Evolutionary conservation across 2,329 filamentous ascomycete genomes (phyloP).

Genomic region (Neonectria punicea): DNA sequence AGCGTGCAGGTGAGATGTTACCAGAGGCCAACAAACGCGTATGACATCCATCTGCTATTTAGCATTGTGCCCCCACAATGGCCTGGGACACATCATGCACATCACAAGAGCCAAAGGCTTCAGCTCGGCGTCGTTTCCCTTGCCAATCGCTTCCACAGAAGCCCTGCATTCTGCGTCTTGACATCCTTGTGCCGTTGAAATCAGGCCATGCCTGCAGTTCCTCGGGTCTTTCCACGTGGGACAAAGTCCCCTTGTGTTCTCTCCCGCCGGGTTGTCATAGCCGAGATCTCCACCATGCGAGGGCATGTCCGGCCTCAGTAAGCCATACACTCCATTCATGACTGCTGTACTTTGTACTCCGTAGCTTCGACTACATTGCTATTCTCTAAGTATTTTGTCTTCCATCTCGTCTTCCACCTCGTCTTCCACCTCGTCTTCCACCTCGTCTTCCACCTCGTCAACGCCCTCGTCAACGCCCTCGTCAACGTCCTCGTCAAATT

Average conservation of each 20-base stretch:
- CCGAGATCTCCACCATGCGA: not conserved
- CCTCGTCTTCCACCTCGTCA: not conserved
- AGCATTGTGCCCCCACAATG: not conserved
- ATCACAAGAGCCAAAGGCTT: not conserved
- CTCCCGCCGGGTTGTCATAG: not conserved
- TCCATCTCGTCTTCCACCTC: not conserved
- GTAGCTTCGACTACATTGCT: not conserved
- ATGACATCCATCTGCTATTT: no score
- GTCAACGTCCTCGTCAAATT: no score
- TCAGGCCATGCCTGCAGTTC: constrained; percentile 13
- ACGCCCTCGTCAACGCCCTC: no score
- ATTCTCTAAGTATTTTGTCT: not conserved
- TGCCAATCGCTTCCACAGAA: no score
- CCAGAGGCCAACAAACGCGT: not conserved
- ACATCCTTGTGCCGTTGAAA: not conserved
- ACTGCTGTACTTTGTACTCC: not conserved
- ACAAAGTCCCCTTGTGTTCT: constrained; percentile 1
- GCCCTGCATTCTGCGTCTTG: not conserved
- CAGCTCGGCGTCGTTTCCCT: not conserved
- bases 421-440: no score
- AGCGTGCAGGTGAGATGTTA: not conserved
- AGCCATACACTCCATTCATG: not conserved
- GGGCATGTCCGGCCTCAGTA: not conserved
- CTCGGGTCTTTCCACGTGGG: not conserved
- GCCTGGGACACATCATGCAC: not conserved